A percentile compares a stretch with the other conserved stretches of the same genome.
Conservation (phyloP, 2,329 filamentous ascomycete species). For the Phialocephala sp. region DNA sequence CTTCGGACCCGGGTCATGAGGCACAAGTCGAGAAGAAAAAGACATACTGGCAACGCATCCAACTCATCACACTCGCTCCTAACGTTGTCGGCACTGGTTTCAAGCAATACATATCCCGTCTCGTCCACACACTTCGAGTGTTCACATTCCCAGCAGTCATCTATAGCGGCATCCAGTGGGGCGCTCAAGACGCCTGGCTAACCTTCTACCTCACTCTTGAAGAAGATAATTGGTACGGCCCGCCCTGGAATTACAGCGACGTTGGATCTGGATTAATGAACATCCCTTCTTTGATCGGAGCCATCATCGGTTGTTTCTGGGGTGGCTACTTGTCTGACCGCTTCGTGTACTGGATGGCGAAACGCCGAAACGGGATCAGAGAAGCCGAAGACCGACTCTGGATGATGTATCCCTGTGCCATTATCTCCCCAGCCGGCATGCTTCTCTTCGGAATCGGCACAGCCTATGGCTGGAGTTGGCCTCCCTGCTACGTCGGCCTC, state of each 20-base stretch:
- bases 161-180: conserved; percentile 64
- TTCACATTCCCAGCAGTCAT: conserved; percentile 63
- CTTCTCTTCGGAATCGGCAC: conserved; percentile 49
- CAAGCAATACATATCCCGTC: conserved; percentile 57
- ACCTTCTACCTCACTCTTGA: conserved; percentile 64
- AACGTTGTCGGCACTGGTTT: conserved; percentile 59
- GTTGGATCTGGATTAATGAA: conserved; percentile 63
- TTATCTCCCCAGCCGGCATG: conserved; percentile 47
- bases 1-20: conserved; percentile 11
- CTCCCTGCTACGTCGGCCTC: conserved; percentile 58
- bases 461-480: conserved; percentile 57
- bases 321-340: conserved; percentile 62
- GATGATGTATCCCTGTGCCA: conserved; percentile 42
- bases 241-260: conserved; percentile 60
- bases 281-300: conserved; percentile 59
- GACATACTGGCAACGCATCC: conserved; percentile 60
- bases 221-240: conserved; percentile 59
- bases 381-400: conserved; percentile 49
- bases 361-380: conserved; percentile 41
- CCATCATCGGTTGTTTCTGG: conserved; percentile 60
- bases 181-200: conserved; percentile 63
- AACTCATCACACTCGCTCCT: conserved; percentile 59
- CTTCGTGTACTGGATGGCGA: conserved; percentile 55
- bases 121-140: conserved; percentile 61
- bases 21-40: conserved; percentile 43